These are phyloP conservation scores for Bruguiera sexangula DNA, from an alignment of 345 rosid genomes.

Conservation along the genomic window DNA sequence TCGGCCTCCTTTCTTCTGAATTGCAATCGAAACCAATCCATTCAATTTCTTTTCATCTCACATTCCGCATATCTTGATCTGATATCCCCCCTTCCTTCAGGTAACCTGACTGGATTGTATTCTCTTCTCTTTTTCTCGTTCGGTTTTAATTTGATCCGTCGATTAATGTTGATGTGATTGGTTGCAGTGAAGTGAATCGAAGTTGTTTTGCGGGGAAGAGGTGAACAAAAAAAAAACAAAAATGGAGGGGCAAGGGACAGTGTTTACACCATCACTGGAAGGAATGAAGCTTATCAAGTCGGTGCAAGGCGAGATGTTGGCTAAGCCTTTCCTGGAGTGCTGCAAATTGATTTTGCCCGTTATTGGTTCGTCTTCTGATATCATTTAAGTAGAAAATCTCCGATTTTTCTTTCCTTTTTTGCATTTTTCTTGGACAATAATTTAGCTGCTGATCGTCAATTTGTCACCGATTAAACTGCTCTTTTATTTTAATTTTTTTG, in stretches of 20 bases:
- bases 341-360: conserved; percentile 86
- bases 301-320: conserved; percentile 66
- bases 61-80: not conserved
- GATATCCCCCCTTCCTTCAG: too few relatives aligned
- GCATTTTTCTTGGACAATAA: not conserved
- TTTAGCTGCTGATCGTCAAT: too few relatives aligned
- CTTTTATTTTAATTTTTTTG: not conserved
- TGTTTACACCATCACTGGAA: conserved; percentile 77
- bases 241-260: conserved; percentile 57
- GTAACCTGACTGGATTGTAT: too few relatives aligned
- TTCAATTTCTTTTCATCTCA: not conserved
- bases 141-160: too few relatives aligned
- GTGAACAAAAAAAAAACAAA: not conserved
- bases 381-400: too few relatives aligned
- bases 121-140: too few relatives aligned
- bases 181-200: too few relatives aligned
- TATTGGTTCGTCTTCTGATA: conserved; percentile 42
- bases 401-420: not conserved
- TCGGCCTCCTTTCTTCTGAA: not conserved
- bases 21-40: not conserved
- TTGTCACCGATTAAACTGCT: too few relatives aligned
- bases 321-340: conserved; percentile 81
- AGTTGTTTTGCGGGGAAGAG: not conserved
- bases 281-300: conserved; percentile 82
- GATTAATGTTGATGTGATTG: too few relatives aligned